A percentile compares a stretch with the other conserved stretches of the same genome.
phyloP scores from a whole-genome alignment of 768 basidiomycete genomes.

The Tremella fuciformis region DNA sequence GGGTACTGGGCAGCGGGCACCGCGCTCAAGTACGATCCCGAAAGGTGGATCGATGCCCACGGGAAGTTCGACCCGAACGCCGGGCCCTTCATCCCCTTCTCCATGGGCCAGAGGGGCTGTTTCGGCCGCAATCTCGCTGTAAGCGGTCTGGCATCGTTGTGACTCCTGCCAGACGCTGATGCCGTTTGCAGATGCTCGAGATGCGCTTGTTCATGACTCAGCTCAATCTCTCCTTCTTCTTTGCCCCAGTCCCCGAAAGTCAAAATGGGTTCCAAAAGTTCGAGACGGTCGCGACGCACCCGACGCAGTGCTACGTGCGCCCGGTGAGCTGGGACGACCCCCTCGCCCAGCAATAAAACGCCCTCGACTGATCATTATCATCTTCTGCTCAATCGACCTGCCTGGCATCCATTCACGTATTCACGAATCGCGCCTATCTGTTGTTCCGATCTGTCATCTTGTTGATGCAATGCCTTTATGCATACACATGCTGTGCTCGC shows the following conservation, averaged over 20 bases:
- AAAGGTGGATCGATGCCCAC: constrained; percentile 36
- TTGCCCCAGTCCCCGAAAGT: constrained; percentile 27
- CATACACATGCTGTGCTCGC: not conserved
- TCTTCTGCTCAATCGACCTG: too few relatives aligned
- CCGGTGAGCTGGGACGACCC: constrained; percentile 28
- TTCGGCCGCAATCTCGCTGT: constrained; percentile 47
- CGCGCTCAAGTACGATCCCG: constrained; percentile 32
- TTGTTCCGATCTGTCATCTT: not conserved
- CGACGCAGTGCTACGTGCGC: constrained; percentile 28
- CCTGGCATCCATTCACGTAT: too few relatives aligned
- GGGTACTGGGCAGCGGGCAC: constrained; percentile 35
- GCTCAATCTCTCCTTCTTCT: constrained; percentile 44
- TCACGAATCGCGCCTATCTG: too few relatives aligned
- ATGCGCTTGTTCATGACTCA: constrained; percentile 39
- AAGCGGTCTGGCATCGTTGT: constrained; percentile 9
- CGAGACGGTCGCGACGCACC: constrained; percentile 38
- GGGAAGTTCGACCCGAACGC: constrained; percentile 34
- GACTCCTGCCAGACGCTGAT: not conserved
- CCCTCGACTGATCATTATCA: too few relatives aligned
- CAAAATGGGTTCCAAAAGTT: constrained; percentile 25
- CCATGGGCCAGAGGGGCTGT: constrained; percentile 40
- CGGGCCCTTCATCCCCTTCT: constrained; percentile 43
- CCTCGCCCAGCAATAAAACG: too few relatives aligned
- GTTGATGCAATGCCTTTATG: not conserved
- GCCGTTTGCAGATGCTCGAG: constrained; percentile 36